Evolutionary conservation across 305 asterid species (phyloP).

Genomic region (Solanum hybrid): DNA sequence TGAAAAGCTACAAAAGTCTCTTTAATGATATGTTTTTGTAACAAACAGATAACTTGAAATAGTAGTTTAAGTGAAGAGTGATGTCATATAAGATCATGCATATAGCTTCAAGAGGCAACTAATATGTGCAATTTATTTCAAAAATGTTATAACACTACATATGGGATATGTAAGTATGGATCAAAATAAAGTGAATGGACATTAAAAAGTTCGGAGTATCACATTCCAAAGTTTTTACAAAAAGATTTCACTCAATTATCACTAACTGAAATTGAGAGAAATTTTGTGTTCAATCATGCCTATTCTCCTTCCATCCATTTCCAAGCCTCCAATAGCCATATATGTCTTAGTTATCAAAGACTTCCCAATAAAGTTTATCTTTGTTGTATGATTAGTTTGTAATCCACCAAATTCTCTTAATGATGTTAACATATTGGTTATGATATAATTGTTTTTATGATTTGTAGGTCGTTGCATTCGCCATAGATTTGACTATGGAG

Average conservation of each 20-base stretch:
- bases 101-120: background rate
- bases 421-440: background rate
- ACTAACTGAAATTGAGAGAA: background rate
- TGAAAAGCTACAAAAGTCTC: background rate
- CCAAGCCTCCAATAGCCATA: background rate
- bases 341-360: background rate
- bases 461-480: slow-evolving; percentile 94
- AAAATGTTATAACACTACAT: background rate
- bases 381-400: slow-evolving; percentile 9
- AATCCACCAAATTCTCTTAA: background rate
- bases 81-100: background rate
- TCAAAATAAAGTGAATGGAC: background rate
- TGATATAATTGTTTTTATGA: slow-evolving; percentile 10
- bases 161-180: background rate
- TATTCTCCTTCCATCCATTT: background rate
- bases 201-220: background rate
- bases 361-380: background rate
- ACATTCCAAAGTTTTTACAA: background rate
- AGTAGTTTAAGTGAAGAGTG: background rate
- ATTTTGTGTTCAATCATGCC: background rate
- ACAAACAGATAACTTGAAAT: background rate
- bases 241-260: background rate
- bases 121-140: background rate
- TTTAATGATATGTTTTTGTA: background rate
- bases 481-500: slow-evolving; percentile 91